Conservation (phyloP, 305 asterid genomes). For the Salvia sclarea region DNA sequence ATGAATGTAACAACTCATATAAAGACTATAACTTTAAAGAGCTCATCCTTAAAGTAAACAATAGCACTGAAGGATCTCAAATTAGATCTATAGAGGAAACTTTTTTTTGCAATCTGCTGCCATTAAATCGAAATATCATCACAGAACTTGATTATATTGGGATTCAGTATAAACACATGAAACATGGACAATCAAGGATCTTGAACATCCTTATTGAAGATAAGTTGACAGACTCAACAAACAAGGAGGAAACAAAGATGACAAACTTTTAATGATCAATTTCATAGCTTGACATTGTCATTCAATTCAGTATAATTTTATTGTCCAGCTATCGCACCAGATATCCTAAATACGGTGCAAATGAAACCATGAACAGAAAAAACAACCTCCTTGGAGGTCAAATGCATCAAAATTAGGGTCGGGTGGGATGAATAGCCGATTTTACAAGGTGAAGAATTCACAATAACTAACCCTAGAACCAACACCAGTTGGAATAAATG, state of each 20-base stretch:
- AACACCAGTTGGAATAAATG: constrained; percentile 14
- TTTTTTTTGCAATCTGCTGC: background rate
- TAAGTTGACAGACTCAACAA: background rate
- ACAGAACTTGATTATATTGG: too few species aligned
- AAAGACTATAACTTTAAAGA: background rate
- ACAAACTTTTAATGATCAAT: background rate
- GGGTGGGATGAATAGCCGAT: background rate
- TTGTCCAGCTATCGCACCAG: background rate
- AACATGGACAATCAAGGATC: too few species aligned
- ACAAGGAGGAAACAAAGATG: background rate
- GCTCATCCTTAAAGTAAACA: background rate
- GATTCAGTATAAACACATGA: too few species aligned
- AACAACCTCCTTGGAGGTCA: background rate
- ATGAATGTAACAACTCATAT: background rate
- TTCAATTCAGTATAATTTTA: background rate
- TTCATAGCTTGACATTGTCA: background rate
- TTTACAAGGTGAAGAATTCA: background rate
- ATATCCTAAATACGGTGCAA: background rate
- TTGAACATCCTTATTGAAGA: too few species aligned
- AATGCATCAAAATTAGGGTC: background rate
- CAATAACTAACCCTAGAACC: background rate
- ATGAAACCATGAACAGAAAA: background rate
- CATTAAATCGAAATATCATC: background rate
- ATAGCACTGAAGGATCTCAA: background rate
- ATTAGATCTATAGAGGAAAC: background rate